Evolutionary conservation across 495 filamentous ascomycete genomes (phyloP), one percentile per base, ranked within the genome.

Genomic region (Xylaria scruposa): DNA sequence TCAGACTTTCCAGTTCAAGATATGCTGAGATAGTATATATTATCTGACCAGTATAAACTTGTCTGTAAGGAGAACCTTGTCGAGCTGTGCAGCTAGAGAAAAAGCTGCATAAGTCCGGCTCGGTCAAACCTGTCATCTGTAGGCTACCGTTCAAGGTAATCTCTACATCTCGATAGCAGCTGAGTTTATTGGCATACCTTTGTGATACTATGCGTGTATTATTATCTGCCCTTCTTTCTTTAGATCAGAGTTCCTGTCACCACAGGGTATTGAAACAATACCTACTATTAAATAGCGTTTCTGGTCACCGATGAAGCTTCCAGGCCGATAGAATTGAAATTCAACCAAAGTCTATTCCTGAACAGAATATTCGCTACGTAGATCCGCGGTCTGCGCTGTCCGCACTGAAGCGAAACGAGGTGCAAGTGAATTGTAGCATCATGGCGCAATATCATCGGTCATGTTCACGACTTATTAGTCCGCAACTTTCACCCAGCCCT

Each of bases 401-500:
- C 10, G 12, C 12, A 42, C 47, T 51, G 7, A 7, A 21, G 9
- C 9, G n/a, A 51, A 51, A 51, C 2, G n/a, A 21, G 24, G n/a
- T n/a, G n/a, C n/a, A n/a, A n/a, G 21, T 51, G 8, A 21, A 51
- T 21, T 8, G 0, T 19, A 49, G 17, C n/a, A 9, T 51, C n/a
- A n/a, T n/a, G 3, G n/a, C 47, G n/a, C 8, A 10, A 51, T n/a
- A 3, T 49, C 7, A 7, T 21, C n/a, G 19, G 53, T 29, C 24
- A 56, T 29, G 53, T 17, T 56, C 58, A 33, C 31, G 8, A 10
- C 29, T 12, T 5, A 1, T 56, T 24, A 73, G 29, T 76, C 71
- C 68, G 70, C 71, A 13, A 71, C 71, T 67, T 84, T 87, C 36
- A 91, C 89, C 68, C 87, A 75, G 0, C 88, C 87, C 64, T 79